Evolutionary conservation across 306 rosid genomes (phyloP).

Genomic region (Quercus wislizeni): DNA sequence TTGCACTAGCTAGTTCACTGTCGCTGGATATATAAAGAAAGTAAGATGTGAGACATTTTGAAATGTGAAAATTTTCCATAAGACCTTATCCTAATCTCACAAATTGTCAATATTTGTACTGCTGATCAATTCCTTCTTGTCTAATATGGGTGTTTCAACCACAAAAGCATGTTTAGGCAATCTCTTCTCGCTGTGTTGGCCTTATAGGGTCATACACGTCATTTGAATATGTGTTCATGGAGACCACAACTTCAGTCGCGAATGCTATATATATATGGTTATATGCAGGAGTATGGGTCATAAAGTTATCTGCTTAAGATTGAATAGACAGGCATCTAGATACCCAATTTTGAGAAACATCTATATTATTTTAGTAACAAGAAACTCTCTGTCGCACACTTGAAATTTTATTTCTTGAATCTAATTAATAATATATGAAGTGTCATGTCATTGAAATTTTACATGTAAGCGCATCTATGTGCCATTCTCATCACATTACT

Average conservation of each 20-base stretch:
- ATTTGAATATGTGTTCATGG: neutral
- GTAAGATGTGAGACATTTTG: neutral
- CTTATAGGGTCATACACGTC: neutral
- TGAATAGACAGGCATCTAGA: too few species aligned
- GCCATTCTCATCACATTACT: neutral
- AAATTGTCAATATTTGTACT: constrained; percentile 28
- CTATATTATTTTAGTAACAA: too few species aligned
- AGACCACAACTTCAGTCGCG: neutral
- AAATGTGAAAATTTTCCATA: neutral
- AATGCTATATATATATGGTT: neutral
- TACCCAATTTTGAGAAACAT: too few species aligned
- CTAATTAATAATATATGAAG: too few species aligned
- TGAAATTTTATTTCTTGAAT: too few species aligned
- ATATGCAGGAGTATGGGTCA: neutral
- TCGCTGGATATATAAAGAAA: constrained; percentile 12
- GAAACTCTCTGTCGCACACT: too few species aligned
- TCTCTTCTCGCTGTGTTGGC: neutral
- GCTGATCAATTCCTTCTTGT: constrained; percentile 27
- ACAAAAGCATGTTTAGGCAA: neutral
- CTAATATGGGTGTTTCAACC: neutral
- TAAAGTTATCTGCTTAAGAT: too few species aligned
- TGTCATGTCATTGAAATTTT: too few species aligned
- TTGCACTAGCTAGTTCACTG: neutral
- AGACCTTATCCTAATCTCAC: constrained; percentile 16
- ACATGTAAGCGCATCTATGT: neutral